Evolutionary conservation across 176 grass and related monocot genomes (phyloP), one percentile per base, ranked within the genome.

Genomic region (Aegilops longissima): DNA sequence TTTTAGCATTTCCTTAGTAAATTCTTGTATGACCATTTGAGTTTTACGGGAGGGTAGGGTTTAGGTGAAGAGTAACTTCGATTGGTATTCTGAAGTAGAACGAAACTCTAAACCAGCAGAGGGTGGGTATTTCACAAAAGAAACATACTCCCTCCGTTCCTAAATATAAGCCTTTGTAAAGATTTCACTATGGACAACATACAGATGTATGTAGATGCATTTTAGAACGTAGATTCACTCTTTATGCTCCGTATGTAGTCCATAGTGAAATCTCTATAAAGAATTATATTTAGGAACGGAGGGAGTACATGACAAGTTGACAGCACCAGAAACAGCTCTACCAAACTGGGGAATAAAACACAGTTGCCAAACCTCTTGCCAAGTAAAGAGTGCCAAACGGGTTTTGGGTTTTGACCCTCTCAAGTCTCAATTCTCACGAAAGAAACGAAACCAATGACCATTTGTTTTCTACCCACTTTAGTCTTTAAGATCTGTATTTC

Each of bases 351-450:
- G 31, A 40, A 73, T 10, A 36, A 12, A 29, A 45, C 29, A 14
- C 61, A 77, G 36, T 59, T 69, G 45, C 21, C 70, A 45, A 76
- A 52, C 38, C 24, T 59, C 17, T 89, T 79, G 66, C 59, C 68
- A 52, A 1, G 49, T 61, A 12, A 12, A 85, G 66, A 75, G 77
- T 12, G 71, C 10, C 34, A 34, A 65, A 61, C 35, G 61, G 24
- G 47, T 45, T 73, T 78, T 82, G 49, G 35, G 52, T 78, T 78
- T 54, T 39, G 21, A 80, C 6, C 70, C 68, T 76, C 59, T 34
- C 71, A 66, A 76, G 59, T 35, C 29, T 68, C 71, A 29, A 85
- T 18, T 3, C 54, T 59, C 54, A 52, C 18, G 35, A 80, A 84
- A 5, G 24, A 20, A 61, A 79, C n/a, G 18, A 5, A 49, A 17